Base-by-base conservation (phyloP, 2,329 filamentous ascomycete species). In the Alternaria panax region DNA sequence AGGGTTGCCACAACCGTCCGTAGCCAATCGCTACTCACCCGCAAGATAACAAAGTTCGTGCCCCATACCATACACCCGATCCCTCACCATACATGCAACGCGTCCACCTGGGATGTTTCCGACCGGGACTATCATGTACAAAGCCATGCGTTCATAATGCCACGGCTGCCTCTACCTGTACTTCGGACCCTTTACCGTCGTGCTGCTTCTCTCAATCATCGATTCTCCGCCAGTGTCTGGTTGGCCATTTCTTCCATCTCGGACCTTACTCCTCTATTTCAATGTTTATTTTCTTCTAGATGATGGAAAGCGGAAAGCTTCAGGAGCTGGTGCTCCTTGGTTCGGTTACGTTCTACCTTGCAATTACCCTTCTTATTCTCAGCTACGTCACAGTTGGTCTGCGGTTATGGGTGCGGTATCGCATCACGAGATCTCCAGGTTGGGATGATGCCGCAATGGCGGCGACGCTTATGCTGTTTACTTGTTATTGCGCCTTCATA, bases 401-500 rank as follows among this genome's bases (percentile, higher is more conserved):
- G 14, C 70, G 75, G 27, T 53, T 77, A 58, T 77, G 72, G 72
- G 75, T 75, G 18, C 65, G 75, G 25, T 60, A 69, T 36, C 66
- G 68, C 20, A 74, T 76, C 32, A 76, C 75, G 18, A 76, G 70
- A 53, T 69, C 68, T 46, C 68, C 72, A 41, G 74, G 75, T 20
- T 75, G 72, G 72, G 75, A 77, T 54, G 75, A 77, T 64, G 67
- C 63, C 4, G 66, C 67, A 4, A 76, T 77, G 66, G 55, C 74
- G 7, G 59, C 70, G 24, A 71, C 73, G 22, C 46, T 76, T 58
- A 28, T 65, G 11, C 59, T 75, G 4, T 75, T 75, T 36, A 74
- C 47, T 69, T 3, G 62, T 68, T 6, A 70, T 75, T 27, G 45
- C 14, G 45, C 45, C 2, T 48, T 48, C 45, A 32, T 41, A 73